Conservation (phyloP, 768 basidiomycete species). For the Lactifluus echinatus region DNA sequence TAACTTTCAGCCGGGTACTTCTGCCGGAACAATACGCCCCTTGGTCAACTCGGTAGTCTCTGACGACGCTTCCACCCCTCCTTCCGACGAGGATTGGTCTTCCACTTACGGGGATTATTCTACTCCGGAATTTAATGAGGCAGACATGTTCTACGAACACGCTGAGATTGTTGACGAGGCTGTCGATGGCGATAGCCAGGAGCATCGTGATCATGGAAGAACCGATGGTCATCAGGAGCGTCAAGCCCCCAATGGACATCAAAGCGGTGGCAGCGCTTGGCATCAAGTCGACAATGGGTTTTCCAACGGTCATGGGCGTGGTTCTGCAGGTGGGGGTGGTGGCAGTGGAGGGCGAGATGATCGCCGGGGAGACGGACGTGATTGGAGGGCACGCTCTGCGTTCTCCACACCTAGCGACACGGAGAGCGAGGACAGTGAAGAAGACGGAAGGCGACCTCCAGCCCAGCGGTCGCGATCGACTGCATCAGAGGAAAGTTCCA, state of each 20-base stretch:
- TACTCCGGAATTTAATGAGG: constrained; percentile 7
- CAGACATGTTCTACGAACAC: constrained; percentile 1
- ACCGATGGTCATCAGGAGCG: neutral
- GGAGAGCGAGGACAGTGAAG: constrained; percentile 36
- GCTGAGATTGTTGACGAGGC: neutral
- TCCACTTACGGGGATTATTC: constrained; percentile 6
- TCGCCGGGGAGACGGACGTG: constrained; percentile 31
- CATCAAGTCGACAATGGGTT: constrained; percentile 22
- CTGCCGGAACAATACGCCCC: constrained; percentile 37
- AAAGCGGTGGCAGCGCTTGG: constrained; percentile 20
- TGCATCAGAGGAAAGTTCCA: constrained; percentile 8
- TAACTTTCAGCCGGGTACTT: constrained; percentile 36
- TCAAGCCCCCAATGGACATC: constrained; percentile 1
- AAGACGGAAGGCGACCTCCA: constrained; percentile 23
- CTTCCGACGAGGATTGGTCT: constrained; percentile 10
- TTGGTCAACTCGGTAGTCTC: constrained; percentile 18
- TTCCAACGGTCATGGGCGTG: constrained; percentile 24
- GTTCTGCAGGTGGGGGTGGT: constrained; percentile 16
- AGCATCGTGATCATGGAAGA: neutral
- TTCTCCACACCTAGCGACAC: constrained; percentile 28
- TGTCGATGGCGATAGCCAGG: constrained; percentile 2
- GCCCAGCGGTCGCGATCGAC: neutral
- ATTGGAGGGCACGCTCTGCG: constrained; percentile 22
- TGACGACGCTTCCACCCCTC: constrained; percentile 10
- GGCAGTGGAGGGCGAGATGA: constrained; percentile 31